phyloP scores from a whole-genome alignment of 306 rosid genomes.

The Cicer cuneatum region DNA sequence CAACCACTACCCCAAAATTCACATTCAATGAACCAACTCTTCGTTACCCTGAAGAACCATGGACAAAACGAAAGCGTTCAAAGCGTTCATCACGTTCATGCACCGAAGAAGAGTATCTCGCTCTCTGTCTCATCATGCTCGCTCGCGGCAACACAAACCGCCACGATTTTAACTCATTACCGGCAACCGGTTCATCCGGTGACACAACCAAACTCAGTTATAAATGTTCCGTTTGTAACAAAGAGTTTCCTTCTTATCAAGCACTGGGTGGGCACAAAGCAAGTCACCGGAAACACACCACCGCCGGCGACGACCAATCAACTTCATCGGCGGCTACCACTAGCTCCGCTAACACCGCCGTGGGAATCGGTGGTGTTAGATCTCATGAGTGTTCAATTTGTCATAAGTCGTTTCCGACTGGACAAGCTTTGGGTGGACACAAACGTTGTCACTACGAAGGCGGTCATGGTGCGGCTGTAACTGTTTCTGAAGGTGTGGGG shows the following conservation, averaged over 20 bases:
- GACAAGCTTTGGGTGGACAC: slow-evolving; percentile 98
- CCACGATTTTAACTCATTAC: slow-evolving; percentile 2
- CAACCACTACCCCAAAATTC: slow-evolving; percentile 60
- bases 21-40: slow-evolving; percentile 53
- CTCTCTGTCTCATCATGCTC: slow-evolving; percentile 96
- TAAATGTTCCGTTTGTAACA: slow-evolving; percentile 86
- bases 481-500: slow-evolving; percentile 76
- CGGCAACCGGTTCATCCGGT: neutral
- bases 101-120: slow-evolving; percentile 92
- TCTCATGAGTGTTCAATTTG: slow-evolving; percentile 89
- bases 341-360: slow-evolving; percentile 45
- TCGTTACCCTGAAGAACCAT: slow-evolving; percentile 57
- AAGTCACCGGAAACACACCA: slow-evolving; percentile 74
- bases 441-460: slow-evolving; percentile 96
- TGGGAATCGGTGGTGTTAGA: slow-evolving; percentile 49
- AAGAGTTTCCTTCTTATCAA: slow-evolving; percentile 79
- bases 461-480: slow-evolving; percentile 36
- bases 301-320: slow-evolving; percentile 56
- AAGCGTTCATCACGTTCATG: slow-evolving; percentile 64
- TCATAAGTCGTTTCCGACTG: slow-evolving; percentile 85
- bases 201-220: slow-evolving; percentile 42
- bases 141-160: slow-evolving; percentile 63
- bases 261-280: slow-evolving; percentile 98
- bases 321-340: slow-evolving; percentile 63
- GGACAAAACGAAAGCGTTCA: slow-evolving; percentile 89